phyloP scores from a whole-genome alignment of 495 filamentous ascomycete species.

The Letharia columbiana region DNA sequence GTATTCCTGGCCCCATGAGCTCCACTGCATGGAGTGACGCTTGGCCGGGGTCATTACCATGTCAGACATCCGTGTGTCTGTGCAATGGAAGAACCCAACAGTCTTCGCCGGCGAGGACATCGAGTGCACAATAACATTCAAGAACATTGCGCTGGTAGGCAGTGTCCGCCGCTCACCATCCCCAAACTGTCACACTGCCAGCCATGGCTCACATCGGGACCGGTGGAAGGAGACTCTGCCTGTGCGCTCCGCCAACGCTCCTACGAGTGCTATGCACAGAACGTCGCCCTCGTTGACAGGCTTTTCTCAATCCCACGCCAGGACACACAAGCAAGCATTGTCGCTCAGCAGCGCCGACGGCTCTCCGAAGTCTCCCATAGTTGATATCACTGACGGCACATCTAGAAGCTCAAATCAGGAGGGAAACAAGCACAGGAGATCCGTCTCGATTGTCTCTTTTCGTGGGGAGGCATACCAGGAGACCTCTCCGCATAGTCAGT shows the following conservation, averaged over 20 bases:
- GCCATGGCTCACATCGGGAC: conserved; percentile 17
- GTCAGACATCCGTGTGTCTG: conserved; percentile 82
- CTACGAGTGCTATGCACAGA: conserved; percentile 4
- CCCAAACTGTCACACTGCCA: conserved; percentile 6
- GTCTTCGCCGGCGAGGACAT: conserved; percentile 94
- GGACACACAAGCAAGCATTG: conserved; percentile 38
- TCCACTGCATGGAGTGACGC: conserved; percentile 16
- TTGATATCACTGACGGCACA: neutral
- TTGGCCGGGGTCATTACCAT: conserved; percentile 19
- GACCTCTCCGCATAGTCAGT: conserved; percentile 29
- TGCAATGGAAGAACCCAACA: conserved; percentile 81
- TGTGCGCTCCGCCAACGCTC: neutral
- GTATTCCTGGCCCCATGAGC: conserved; percentile 19
- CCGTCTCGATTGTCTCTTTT: conserved; percentile 91
- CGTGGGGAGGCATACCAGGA: conserved; percentile 51
- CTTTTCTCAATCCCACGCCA: conserved; percentile 29
- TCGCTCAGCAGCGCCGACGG: conserved; percentile 22
- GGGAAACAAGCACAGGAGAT: conserved; percentile 57
- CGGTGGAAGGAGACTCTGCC: conserved; percentile 25
- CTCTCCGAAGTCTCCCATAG: neutral
- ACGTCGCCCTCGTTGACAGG: conserved; percentile 6
- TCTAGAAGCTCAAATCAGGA: neutral
- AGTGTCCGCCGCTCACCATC: conserved; percentile 33
- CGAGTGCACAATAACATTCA: conserved; percentile 92
- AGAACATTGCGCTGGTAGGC: conserved; percentile 58